phyloP scores from a whole-genome alignment of 306 rosid genomes.

The Pachyrhizus erosus region DNA sequence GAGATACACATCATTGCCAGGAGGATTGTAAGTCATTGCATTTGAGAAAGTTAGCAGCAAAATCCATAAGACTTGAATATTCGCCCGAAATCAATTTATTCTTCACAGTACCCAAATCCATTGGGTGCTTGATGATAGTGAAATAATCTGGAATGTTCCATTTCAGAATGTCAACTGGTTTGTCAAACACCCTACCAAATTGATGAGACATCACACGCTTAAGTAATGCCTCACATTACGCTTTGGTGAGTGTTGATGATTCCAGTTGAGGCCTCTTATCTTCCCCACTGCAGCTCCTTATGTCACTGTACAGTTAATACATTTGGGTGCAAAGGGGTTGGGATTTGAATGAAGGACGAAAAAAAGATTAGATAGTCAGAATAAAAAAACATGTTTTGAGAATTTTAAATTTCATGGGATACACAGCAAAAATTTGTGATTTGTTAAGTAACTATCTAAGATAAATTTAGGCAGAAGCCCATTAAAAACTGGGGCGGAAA shows the following conservation, averaged over 20 bases:
- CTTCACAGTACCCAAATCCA: slow-evolving; percentile 84
- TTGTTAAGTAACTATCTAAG: too few species aligned
- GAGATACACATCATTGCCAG: slow-evolving; percentile 60
- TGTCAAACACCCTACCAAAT: slow-evolving; percentile 61
- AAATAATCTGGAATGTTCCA: slow-evolving; percentile 79
- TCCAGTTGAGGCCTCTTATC: slow-evolving; percentile 53
- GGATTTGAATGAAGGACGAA: too few species aligned
- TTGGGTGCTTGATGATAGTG: slow-evolving; percentile 75
- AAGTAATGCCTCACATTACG: slow-evolving; percentile 60
- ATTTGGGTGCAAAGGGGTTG: too few species aligned
- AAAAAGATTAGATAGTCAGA: too few species aligned
- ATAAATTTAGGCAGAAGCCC: too few species aligned
- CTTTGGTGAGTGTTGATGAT: slow-evolving; percentile 49
- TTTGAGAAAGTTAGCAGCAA: slow-evolving; percentile 78
- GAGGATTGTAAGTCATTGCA: slow-evolving; percentile 80
- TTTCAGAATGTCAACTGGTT: slow-evolving; percentile 70
- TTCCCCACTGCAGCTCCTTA: slow-evolving; percentile 61
- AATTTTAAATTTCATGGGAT: too few species aligned
- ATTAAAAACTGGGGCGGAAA: not conserved
- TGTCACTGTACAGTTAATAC: slow-evolving; percentile 56
- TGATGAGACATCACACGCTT: slow-evolving; percentile 53
- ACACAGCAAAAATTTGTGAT: too few species aligned
- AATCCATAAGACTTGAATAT: slow-evolving; percentile 58
- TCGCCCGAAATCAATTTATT: slow-evolving; percentile 54
- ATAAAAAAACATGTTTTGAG: too few species aligned